Conservation (phyloP, 2,329 filamentous ascomycete genomes). For the Arachnomyces sp. region DNA sequence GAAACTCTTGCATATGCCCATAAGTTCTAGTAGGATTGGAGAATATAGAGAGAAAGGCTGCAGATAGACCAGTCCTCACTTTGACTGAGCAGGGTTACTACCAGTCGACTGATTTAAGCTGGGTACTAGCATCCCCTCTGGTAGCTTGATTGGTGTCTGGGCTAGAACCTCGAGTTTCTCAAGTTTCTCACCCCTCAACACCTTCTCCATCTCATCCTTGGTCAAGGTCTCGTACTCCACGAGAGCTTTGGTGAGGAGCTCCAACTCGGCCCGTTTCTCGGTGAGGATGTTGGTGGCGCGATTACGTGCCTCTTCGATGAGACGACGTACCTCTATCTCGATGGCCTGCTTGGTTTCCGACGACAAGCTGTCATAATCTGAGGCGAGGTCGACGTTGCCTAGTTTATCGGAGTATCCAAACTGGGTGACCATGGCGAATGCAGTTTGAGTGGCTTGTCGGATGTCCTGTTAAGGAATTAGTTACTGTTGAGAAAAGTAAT, state of each 20-base stretch:
- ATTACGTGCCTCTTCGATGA: conserved; percentile 71
- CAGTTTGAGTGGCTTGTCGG: conserved; percentile 67
- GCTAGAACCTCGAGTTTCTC: conserved; percentile 53
- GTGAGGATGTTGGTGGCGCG: conserved; percentile 64
- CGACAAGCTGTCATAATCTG: conserved; percentile 72
- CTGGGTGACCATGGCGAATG: conserved; percentile 78
- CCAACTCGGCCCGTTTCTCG: conserved; percentile 72
- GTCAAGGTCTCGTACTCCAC: conserved; percentile 91
- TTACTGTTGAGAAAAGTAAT: neutral
- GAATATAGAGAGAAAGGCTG: too few species aligned
- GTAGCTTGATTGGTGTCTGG: conserved; percentile 57
- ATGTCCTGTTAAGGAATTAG: conserved; percentile 56
- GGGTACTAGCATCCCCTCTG: conserved; percentile 38
- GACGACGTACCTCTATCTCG: conserved; percentile 75
- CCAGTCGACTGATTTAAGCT: conserved; percentile 19
- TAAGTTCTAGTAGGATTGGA: too few species aligned
- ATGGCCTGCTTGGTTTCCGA: conserved; percentile 79
- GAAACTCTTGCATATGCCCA: too few species aligned
- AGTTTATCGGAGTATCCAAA: conserved; percentile 84
- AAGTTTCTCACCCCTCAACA: conserved; percentile 78
- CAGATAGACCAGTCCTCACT: conserved; percentile 5
- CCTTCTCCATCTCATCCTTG: conserved; percentile 80
- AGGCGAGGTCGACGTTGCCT: conserved; percentile 80
- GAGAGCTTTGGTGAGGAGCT: conserved; percentile 77
- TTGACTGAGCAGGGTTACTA: conserved; percentile 7